Base-by-base conservation (phyloP, 2,329 filamentous ascomycete species). In the Penicillium occitanis region DNA sequence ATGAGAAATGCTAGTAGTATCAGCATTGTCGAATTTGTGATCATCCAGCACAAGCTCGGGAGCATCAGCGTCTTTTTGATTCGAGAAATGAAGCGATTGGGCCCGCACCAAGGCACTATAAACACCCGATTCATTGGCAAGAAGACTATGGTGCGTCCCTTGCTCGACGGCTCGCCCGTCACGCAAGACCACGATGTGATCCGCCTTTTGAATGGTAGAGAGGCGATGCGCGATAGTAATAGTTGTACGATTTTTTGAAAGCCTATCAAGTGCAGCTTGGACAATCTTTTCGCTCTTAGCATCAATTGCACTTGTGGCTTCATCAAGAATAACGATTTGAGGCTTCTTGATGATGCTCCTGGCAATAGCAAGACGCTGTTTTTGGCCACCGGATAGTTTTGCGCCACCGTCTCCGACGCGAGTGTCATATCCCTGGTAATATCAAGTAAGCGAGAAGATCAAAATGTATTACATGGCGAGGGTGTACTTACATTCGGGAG, bases 181-280 rank as follows among this genome's bases (percentile, higher is more conserved):
- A 59, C 89, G 84, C 63, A 96, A 77, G 0, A 96, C 92, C 7
- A 93, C 81, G 63, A 96, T 96, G 44, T 88, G 86, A 73, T 96
- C 90, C 3, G 92, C 91, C 69, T 90, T 88, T 79, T 89, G 87
- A 64, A 91, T 87, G 0, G 90, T 92, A 0, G 89, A 90, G 28
- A 91, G 79, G 10, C 89, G 85, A 73, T 98, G 94, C 0, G 95
- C 97, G 71, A 98, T 94, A 70, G 98, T 87, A 62, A 98, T 91
- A 0, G 94, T 98, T 0, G 93, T 97, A 74, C 91, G 95, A 0
- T 86, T 89, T 42, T 79, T 81, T 22, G 95, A 85, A 93, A 93
- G 97, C 19, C 84, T 73, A 6, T 91, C 85, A 63, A 97, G 89
- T 0, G 88, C 86, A 51, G 90, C 86, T 83, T 96, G 89, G 42